Conservation (phyloP, 1,284 basidiomycete species). For the Pascua guehoae region DNA sequence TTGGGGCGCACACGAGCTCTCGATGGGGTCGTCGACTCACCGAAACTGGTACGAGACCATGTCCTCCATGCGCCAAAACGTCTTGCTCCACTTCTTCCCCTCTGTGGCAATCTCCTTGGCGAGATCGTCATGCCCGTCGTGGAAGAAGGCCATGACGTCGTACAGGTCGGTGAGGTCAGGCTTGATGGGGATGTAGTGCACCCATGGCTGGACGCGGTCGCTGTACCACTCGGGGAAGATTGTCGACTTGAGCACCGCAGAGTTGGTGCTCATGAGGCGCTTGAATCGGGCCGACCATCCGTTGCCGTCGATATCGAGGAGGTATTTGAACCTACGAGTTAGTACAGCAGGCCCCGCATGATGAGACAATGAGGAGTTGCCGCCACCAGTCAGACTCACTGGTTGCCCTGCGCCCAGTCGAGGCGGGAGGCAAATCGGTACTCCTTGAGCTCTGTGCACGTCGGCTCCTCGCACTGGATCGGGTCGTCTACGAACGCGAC, state of each 20-base stretch:
- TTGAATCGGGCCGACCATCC: slow-evolving; percentile 50
- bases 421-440: slow-evolving; percentile 55
- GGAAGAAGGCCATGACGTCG: slow-evolving; percentile 58
- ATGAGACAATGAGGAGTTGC: slow-evolving; percentile 54
- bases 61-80: slow-evolving; percentile 63
- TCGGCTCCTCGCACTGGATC: slow-evolving; percentile 52
- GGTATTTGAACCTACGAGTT: slow-evolving; percentile 50
- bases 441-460: slow-evolving; percentile 53
- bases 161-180: slow-evolving; percentile 54
- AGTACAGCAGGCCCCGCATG: no score
- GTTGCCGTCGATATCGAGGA: slow-evolving; percentile 47
- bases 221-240: slow-evolving; percentile 52
- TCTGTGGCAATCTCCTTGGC: slow-evolving; percentile 58
- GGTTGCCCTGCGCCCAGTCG: slow-evolving; percentile 55
- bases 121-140: slow-evolving; percentile 57
- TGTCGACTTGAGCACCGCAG: slow-evolving; percentile 50
- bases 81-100: slow-evolving; percentile 60
- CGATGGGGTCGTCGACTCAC: slow-evolving; percentile 40
- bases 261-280: slow-evolving; percentile 47
- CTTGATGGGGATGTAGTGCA: slow-evolving; percentile 52
- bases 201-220: slow-evolving; percentile 51
- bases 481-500: slow-evolving; percentile 40
- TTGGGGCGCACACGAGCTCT: no score
- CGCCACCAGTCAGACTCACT: slow-evolving; percentile 54
- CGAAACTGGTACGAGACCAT: slow-evolving; percentile 63